Conservation (phyloP, 2,329 filamentous ascomycete genomes). For the Fusarium kyushuense region DNA sequence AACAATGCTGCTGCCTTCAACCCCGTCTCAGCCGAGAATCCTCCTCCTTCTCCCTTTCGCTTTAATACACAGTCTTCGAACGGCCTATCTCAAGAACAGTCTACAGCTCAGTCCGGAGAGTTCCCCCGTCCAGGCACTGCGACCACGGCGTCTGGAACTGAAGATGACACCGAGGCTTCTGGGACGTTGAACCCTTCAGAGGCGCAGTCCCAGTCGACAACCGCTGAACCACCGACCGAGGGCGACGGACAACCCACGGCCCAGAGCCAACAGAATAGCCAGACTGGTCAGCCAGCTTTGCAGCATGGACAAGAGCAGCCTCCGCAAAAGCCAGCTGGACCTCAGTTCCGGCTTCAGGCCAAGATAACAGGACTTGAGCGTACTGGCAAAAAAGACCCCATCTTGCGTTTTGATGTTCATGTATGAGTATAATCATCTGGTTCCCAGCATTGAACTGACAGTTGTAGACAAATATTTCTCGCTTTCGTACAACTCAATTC, state of each 20-base stretch:
- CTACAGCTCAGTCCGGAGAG: constrained; percentile 53
- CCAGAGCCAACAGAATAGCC: constrained; percentile 49
- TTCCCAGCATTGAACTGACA: constrained; percentile 41
- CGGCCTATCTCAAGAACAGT: constrained; percentile 54
- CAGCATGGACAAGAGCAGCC: constrained; percentile 56
- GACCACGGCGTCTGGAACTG: constrained; percentile 60
- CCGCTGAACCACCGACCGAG: constrained; percentile 28
- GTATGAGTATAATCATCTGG: constrained; percentile 62
- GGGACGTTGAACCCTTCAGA: constrained; percentile 41
- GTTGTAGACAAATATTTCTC: constrained; percentile 92
- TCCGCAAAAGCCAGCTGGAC: constrained; percentile 70
- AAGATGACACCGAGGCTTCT: constrained; percentile 55
- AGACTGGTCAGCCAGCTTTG: constrained; percentile 29
- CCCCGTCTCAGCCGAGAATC: constrained; percentile 53
- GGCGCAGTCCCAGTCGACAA: constrained; percentile 36
- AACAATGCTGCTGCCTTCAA: constrained; percentile 60
- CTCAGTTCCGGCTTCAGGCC: constrained; percentile 87
- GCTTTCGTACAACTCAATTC: constrained; percentile 97
- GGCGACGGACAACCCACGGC: constrained; percentile 23
- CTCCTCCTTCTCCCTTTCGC: constrained; percentile 56
- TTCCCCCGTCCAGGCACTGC: constrained; percentile 62
- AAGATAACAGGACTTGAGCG: constrained; percentile 96
- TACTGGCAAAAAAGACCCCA: constrained; percentile 94
- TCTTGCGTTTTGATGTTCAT: constrained; percentile 95
- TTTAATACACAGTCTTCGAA: constrained; percentile 60